A percentile compares a stretch with the other conserved stretches of the same genome.
phyloP scores from a whole-genome alignment of 208 protist genomes.

The Trypanosoma vivax region DNA sequence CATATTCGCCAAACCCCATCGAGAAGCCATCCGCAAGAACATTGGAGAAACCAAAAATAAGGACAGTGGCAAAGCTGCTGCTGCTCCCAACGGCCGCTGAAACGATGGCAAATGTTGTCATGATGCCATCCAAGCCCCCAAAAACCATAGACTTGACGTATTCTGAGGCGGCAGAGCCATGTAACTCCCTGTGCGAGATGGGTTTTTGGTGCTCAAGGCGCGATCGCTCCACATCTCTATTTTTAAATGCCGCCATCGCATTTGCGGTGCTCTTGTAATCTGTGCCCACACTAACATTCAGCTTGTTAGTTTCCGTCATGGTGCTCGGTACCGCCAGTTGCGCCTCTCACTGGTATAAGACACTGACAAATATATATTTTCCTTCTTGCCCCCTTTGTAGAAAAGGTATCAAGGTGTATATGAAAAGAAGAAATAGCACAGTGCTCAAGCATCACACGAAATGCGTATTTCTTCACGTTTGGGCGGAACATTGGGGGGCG shows the following conservation, averaged over 20 bases:
- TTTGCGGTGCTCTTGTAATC: constrained; percentile 74
- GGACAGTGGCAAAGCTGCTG: constrained; percentile 68
- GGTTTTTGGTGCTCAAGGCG: constrained; percentile 74
- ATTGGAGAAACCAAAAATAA: constrained; percentile 93
- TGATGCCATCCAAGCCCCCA: constrained; percentile 93
- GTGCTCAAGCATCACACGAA: no score
- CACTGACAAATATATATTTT: no score
- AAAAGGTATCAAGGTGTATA: no score
- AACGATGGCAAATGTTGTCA: constrained; percentile 94
- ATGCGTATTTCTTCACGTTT: no score
- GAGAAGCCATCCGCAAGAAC: constrained; percentile 91
- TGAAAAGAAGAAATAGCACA: no score
- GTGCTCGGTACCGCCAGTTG: not conserved
- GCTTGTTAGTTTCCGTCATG: constrained; percentile 21
- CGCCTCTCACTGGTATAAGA: no score
- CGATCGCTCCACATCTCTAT: constrained; percentile 69
- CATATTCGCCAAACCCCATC: constrained; percentile 95
- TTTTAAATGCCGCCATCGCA: constrained; percentile 49
- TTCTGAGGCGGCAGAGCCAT: constrained; percentile 81
- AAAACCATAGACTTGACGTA: constrained; percentile 94
- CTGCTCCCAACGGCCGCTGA: constrained; percentile 84
- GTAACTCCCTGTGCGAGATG: constrained; percentile 54
- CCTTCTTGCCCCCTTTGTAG: no score
- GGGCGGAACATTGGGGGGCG: no score
- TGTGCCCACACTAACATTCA: constrained; percentile 7